phyloP scores from a whole-genome alignment of 306 rosid genomes.

The Corylus heterophylla region DNA sequence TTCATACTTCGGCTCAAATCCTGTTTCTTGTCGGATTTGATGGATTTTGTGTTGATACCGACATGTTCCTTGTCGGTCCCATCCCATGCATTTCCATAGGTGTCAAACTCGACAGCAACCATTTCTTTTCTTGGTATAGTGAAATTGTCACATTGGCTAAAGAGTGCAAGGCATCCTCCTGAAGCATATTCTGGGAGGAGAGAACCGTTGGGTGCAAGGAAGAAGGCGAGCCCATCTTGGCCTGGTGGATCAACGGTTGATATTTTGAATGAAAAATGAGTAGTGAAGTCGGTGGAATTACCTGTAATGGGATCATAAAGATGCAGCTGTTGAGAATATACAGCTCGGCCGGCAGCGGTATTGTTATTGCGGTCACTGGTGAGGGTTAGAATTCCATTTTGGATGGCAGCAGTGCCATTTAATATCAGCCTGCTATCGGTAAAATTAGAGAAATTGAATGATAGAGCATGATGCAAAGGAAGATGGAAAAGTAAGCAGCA shows the following conservation, averaged over 20 bases:
- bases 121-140: neutral
- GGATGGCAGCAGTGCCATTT: neutral
- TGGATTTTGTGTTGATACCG: slow-evolving; percentile 4
- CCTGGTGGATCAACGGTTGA: neutral
- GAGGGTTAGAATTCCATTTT: neutral
- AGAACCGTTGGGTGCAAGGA: slow-evolving; percentile 3
- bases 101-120: slow-evolving; percentile 5
- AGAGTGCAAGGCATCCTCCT: slow-evolving; percentile 6
- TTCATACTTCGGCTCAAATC: neutral
- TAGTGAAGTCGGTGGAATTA: slow-evolving; percentile 3
- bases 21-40: neutral
- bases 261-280: neutral
- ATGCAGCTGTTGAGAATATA: neutral
- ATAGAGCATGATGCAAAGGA: neutral
- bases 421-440: neutral
- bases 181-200: neutral
- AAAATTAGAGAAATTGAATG: neutral
- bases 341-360: neutral
- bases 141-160: neutral
- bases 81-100: neutral
- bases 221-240: slow-evolving; percentile 6
- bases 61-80: neutral
- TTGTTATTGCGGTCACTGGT: neutral
- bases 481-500: neutral
- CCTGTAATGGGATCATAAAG: neutral